Base-by-base conservation (phyloP, 768 basidiomycete genomes). In the Calocybe cyanea region DNA sequence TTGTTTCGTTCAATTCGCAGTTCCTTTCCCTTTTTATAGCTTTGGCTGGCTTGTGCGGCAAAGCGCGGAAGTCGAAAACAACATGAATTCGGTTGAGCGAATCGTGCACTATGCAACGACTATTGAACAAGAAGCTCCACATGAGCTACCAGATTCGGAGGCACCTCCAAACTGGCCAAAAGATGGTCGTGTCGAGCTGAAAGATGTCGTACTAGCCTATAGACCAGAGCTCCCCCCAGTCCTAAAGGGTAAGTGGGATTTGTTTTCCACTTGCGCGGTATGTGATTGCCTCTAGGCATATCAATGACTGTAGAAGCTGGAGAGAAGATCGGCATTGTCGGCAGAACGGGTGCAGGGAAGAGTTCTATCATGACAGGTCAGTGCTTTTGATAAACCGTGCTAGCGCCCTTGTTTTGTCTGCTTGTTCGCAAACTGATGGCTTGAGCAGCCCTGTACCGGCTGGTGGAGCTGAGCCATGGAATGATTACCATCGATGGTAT, bases 321-420 rank as follows among this genome's bases (percentile, higher is more conserved):
- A 4, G 93, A 97, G 67, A 94, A 95, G 67, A 83, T 98, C 52
- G 93, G 93, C 21, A 87, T 95, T 42, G 87, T 95, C 38, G 91
- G 92, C 51, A 64, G 80, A 56, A 92, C 91, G 14, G 91, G 91
- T 39, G 91, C 91, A 0, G 92, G 92, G 31, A 92, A 95, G 65
- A 87, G 85, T 14, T 87, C 87, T 1, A 85, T 97, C 48, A 87
- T 95, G 86, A 85, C 84, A 69, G 52, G 72, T 84, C 35, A 67
- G 58, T 48, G 31, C 17, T 42, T 24, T 14, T 10, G 14, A 38
- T 44, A 30, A 40, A 42, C n/a, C n/a, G 24, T 31, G 30, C 7
- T 41, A 25, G n/a, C 7, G 18, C 31, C 37, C 19, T 24, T 19
- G 21, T 14, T 33, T 14, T 7, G 45, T 48, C 15, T 35, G 18